These are phyloP conservation scores for Nyssa sinensis DNA, from an alignment of 148 eudicot genomes.

Conservation along the genomic window DNA sequence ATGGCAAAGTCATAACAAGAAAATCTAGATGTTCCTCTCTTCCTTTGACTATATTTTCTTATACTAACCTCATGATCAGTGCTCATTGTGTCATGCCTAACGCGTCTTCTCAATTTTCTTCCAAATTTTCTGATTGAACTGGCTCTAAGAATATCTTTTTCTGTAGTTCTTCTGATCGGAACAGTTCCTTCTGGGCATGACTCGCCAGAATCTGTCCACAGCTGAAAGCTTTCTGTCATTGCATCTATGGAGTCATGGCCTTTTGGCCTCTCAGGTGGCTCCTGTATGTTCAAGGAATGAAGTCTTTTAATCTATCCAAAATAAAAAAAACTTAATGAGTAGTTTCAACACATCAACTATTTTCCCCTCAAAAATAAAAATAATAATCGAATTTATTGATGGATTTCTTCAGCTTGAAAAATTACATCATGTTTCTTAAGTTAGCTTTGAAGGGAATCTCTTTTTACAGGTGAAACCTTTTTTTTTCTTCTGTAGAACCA, in stretches of 20 bases:
- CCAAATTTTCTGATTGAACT: constrained; percentile 66
- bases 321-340: too few relatives aligned
- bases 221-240: constrained; percentile 41
- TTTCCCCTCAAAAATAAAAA: too few relatives aligned
- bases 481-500: neutral
- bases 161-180: constrained; percentile 86
- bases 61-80: constrained; percentile 80
- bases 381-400: too few relatives aligned
- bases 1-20: neutral
- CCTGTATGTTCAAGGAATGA: constrained; percentile 37
- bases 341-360: too few relatives aligned
- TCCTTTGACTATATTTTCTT: neutral
- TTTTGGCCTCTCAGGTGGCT: constrained; percentile 83
- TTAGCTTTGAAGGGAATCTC: neutral
- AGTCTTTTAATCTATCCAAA: neutral
- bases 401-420: too few relatives aligned
- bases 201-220: constrained; percentile 63
- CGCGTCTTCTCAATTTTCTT: constrained; percentile 55
- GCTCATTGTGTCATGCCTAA: constrained; percentile 72
- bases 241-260: constrained; percentile 36
- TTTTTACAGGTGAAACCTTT: neutral
- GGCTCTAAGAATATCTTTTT: constrained; percentile 68
- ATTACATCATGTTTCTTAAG: too few relatives aligned
- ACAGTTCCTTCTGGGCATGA: constrained; percentile 87
- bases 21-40: neutral